Evolutionary conservation across 2,329 filamentous ascomycete species (phyloP).

Genomic region (Aspergillus felis): DNA sequence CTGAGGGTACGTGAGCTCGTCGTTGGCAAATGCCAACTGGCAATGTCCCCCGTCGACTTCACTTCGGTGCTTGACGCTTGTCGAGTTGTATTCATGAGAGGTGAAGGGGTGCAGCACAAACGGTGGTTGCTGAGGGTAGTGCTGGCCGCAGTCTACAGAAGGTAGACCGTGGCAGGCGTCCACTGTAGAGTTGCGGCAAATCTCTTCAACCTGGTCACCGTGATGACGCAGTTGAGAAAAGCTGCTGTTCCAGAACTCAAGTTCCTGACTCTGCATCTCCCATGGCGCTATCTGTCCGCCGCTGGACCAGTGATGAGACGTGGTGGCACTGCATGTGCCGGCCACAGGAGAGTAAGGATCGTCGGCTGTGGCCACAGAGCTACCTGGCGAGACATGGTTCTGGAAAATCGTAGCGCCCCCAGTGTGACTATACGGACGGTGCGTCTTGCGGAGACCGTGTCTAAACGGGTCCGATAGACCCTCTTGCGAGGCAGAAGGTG

Average conservation of each 20-base stretch:
- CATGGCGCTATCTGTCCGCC: constrained; percentile 1
- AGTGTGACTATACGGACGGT: constrained; percentile 3
- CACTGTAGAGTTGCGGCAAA: constrained; percentile 1
- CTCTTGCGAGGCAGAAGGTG: constrained; percentile 1
- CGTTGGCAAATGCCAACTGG: not conserved
- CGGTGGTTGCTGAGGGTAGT: constrained; percentile 1
- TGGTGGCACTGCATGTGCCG: not conserved
- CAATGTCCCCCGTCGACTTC: not conserved
- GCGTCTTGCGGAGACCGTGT: constrained; percentile 1
- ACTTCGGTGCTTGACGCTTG: not conserved
- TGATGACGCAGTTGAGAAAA: not conserved
- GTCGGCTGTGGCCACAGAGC: constrained; percentile 1
- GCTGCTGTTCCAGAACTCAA: not conserved
- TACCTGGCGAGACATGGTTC: not conserved
- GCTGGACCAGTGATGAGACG: constrained; percentile 7
- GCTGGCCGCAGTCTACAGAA: not conserved
- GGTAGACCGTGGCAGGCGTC: constrained; percentile 3
- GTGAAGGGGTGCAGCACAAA: constrained; percentile 1
- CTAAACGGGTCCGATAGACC: not conserved
- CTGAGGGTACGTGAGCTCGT: not conserved
- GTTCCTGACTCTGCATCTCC: constrained; percentile 1
- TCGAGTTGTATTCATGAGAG: not conserved
- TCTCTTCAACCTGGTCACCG: not conserved
- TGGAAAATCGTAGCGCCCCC: not conserved
- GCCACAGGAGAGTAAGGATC: constrained; percentile 1